Evolutionary conservation across 352 stramenopile genomes (phyloP), one percentile per base, ranked within the genome.

Genomic region (Pythium phragmiticola): DNA sequence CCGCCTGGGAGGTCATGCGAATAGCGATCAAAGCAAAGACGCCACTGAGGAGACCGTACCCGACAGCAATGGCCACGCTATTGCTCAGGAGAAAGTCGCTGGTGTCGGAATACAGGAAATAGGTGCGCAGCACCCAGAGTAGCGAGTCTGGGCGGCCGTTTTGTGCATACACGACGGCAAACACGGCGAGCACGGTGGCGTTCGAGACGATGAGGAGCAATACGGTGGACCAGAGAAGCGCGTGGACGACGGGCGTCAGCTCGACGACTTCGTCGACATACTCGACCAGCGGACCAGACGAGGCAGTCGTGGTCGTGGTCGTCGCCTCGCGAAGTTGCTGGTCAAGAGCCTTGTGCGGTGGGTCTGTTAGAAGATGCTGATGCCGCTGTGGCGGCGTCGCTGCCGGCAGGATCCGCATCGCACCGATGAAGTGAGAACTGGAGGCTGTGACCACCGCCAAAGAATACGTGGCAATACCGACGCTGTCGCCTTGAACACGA

Each of bases 201-300:
- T 65, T 65, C n/a, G 41, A 52, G 4, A 57, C 17, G 2, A 42
- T 45, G 21, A 65, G 28, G 21, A 65, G 21, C 23, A 58, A 7
- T 3, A 63, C 28, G 0, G 19, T 41, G 13, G 9, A 51, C 45
- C 33, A 63, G 16, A 57, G 19, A 19, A 39, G 0, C 16, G 16
- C 4, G 6, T 47, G 47, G 4, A 33, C 34, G 17, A 52, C 26
- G 0, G 39, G 55, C 11, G 23, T 34, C 2, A 61, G 43, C 28
- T 42, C 26, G 16, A 61, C 42, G 41, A 45, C n/a, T 30, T 61
- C 43, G 43, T 53, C 28, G 16, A 54, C 16, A 23, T 51, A 49
- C 19, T 33, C 8, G n/a, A 45, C 34, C 33, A 37, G 33, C 9
- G 33, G 33, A 37, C 0, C 33, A 6, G 28, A 16, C 17, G 46